phyloP scores from a whole-genome alignment of 352 stramenopile genomes.

The Phytophthora kernoviae region DNA sequence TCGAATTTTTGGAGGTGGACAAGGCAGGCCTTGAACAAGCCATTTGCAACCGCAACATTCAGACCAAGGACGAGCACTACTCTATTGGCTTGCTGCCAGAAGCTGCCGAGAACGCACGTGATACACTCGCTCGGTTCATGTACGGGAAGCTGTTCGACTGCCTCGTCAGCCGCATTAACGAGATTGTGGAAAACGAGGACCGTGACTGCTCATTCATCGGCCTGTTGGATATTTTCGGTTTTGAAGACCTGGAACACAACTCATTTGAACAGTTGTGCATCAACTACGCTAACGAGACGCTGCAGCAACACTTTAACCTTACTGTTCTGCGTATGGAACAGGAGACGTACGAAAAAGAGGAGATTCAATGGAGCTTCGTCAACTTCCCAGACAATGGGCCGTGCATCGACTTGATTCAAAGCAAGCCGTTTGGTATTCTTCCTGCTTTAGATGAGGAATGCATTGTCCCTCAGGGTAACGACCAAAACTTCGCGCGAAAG shows the following conservation, averaged over 20 bases:
- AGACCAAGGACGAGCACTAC: slow-evolving; percentile 92
- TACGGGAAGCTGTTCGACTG: slow-evolving; percentile 96
- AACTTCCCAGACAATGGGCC: slow-evolving; percentile 91
- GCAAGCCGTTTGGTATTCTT: slow-evolving; percentile 84
- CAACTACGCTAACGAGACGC: slow-evolving; percentile 94
- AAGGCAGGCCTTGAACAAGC: slow-evolving; percentile 86
- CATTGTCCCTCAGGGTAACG: slow-evolving; percentile 87
- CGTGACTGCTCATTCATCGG: slow-evolving; percentile 70
- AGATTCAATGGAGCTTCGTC: slow-evolving; percentile 91
- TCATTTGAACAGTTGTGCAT: slow-evolving; percentile 96
- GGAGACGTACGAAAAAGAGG: slow-evolving; percentile 87
- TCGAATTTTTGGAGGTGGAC: slow-evolving; percentile 90
- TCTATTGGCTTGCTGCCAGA: slow-evolving; percentile 74
- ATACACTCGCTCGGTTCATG: slow-evolving; percentile 94
- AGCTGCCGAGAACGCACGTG: slow-evolving; percentile 88
- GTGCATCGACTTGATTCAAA: slow-evolving; percentile 91
- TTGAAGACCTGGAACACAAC: slow-evolving; percentile 90
- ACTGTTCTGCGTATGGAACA: slow-evolving; percentile 89
- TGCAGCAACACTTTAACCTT: slow-evolving; percentile 93
- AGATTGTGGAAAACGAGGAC: slow-evolving; percentile 71
- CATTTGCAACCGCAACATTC: slow-evolving; percentile 92
- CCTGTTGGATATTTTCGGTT: slow-evolving; percentile 89
- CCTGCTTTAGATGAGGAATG: slow-evolving; percentile 90
- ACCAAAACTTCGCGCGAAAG: slow-evolving; percentile 88
- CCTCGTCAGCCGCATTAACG: slow-evolving; percentile 89